These are phyloP conservation scores for Aspergillus asperescens DNA, from an alignment of 495 filamentous ascomycete species.

Conservation along the genomic window DNA sequence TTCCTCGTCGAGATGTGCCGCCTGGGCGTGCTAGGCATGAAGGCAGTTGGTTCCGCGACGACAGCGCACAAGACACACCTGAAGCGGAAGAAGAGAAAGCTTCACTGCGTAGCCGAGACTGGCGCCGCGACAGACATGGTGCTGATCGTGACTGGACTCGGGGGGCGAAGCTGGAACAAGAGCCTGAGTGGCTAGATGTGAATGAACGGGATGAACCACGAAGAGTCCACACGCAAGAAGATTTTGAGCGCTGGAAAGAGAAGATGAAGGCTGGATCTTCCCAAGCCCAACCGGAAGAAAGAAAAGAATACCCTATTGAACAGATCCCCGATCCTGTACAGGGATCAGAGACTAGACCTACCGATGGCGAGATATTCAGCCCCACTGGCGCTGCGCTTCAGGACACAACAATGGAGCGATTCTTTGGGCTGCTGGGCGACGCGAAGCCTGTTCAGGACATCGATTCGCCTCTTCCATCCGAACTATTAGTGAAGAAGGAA, in stretches of 20 bases:
- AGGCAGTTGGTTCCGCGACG: conserved; percentile 54
- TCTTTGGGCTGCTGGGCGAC: conserved; percentile 67
- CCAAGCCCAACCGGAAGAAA: conserved; percentile 42
- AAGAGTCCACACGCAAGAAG: conserved; percentile 72
- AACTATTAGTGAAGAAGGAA: conserved; percentile 23
- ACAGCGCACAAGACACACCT: conserved; percentile 45
- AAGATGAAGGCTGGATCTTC: conserved; percentile 67
- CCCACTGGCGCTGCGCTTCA: conserved; percentile 34
- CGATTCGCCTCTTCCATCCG: conserved; percentile 14
- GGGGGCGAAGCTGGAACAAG: conserved; percentile 57
- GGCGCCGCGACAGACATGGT: conserved; percentile 55
- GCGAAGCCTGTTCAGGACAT: conserved; percentile 27
- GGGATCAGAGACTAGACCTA: conserved; percentile 30
- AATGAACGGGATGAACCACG: conserved; percentile 62
- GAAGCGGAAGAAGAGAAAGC: conserved; percentile 53
- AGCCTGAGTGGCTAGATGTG: conserved; percentile 83
- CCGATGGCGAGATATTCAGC: conserved; percentile 38
- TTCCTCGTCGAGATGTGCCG: conserved; percentile 41
- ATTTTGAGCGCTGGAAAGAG: conserved; percentile 95
- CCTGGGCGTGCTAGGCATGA: conserved; percentile 47
- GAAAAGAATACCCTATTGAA: conserved; percentile 36
- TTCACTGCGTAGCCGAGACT: conserved; percentile 56
- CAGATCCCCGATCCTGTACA: conserved; percentile 15
- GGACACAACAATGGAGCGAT: conserved; percentile 68
- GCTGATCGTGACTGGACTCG: conserved; percentile 60